These are phyloP conservation scores for Xylaria sp. DNA, from an alignment of 2,329 filamentous ascomycete species.

Conservation along the genomic window DNA sequence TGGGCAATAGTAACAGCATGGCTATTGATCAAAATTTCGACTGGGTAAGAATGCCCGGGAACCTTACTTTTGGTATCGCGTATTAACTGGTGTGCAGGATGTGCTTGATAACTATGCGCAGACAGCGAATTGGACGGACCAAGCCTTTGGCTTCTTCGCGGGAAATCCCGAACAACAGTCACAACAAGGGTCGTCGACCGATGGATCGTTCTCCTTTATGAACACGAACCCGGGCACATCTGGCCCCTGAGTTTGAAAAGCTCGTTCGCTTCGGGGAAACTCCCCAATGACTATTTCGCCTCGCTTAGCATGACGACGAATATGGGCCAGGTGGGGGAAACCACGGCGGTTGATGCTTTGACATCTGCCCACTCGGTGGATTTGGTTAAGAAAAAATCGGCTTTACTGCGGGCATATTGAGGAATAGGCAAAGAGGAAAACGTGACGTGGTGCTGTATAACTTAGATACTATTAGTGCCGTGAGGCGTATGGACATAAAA, in stretches of 20 bases:
- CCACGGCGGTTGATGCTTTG: background rate
- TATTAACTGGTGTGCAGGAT: conserved; percentile 56
- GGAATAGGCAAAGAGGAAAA: conserved; percentile 9
- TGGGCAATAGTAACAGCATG: conserved; percentile 54
- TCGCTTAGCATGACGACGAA: conserved; percentile 10
- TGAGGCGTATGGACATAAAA: conserved; percentile 22
- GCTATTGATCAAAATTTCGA: conserved; percentile 66
- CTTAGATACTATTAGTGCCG: conserved; percentile 16
- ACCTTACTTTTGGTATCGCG: background rate
- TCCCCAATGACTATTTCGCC: background rate
- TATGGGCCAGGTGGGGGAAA: conserved; percentile 3
- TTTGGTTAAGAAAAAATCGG: conserved; percentile 10
- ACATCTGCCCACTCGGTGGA: background rate
- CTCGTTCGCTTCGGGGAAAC: background rate
- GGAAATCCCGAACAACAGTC: conserved; percentile 48
- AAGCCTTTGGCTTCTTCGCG: conserved; percentile 63
- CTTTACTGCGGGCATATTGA: conserved; percentile 30
- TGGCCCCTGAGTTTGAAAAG: conserved; percentile 32
- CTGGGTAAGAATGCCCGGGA: conserved; percentile 60
- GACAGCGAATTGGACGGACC: conserved; percentile 64
- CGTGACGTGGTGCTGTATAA: conserved; percentile 25
- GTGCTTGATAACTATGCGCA: conserved; percentile 69
- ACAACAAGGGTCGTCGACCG: conserved; percentile 46
- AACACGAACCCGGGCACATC: conserved; percentile 46
- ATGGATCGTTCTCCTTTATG: conserved; percentile 49